Conservation (phyloP, 208 protist species). For the Crithidia expoeki region DNA sequence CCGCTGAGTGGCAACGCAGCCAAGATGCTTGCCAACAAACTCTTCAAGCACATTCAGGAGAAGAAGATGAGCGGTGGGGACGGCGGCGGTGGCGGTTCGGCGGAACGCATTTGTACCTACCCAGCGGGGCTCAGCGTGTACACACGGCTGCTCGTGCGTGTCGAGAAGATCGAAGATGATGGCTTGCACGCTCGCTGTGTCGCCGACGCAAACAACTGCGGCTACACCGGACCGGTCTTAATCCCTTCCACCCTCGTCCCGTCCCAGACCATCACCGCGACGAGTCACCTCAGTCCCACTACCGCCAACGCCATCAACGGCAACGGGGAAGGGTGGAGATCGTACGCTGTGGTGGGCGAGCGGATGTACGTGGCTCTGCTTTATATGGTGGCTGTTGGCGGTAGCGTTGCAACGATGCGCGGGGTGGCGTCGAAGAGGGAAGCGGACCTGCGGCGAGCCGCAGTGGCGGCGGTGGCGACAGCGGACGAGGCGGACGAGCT, state of each 20-base stretch:
- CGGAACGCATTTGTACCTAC: conserved; percentile 57
- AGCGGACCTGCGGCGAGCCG: conserved; percentile 56
- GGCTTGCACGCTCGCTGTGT: conserved; percentile 62
- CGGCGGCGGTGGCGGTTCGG: conserved; percentile 14
- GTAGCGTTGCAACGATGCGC: conserved; percentile 64
- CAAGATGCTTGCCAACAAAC: conserved; percentile 49
- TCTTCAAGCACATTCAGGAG: conserved; percentile 56
- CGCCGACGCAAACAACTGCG: conserved; percentile 27
- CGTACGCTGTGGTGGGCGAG: conserved; percentile 75
- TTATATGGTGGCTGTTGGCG: conserved; percentile 69
- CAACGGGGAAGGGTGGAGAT: conserved; percentile 44
- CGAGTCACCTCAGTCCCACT: neutral
- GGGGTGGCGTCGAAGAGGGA: conserved; percentile 72
- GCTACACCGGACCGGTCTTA: conserved; percentile 42
- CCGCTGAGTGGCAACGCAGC: conserved; percentile 15
- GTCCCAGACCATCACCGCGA: conserved; percentile 13
- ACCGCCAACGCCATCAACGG: neutral
- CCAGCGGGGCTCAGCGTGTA: conserved; percentile 52
- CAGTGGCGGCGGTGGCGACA: conserved; percentile 13
- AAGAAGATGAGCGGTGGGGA: conserved; percentile 22
- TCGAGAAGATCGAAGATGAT: conserved; percentile 65
- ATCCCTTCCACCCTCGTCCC: conserved; percentile 69
- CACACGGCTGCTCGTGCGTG: conserved; percentile 52
- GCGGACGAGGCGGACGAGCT: neutral
- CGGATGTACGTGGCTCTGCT: conserved; percentile 73